Evolutionary conservation across 768 basidiomycete genomes (phyloP), one percentile per base, ranked within the genome.

Genomic region (Rhodotorula babjevae): DNA sequence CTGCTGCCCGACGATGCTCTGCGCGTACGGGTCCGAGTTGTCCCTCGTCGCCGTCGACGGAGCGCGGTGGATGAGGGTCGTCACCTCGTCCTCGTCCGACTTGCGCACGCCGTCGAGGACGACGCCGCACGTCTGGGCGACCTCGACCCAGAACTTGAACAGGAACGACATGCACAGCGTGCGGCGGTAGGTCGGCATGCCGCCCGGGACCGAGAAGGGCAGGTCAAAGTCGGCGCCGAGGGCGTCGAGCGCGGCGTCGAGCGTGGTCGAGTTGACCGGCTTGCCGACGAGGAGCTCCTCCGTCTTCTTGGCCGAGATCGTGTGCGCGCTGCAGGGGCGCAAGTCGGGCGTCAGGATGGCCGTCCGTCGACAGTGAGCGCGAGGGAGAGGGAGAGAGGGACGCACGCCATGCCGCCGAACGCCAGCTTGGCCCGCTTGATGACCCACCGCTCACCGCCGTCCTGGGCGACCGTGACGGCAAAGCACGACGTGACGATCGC

Each of bases 351-450:
- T n/a, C n/a, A n/a, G n/a, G n/a, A n/a, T n/a, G n/a, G n/a, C 9
- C 36, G 36, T 36, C 36, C 4, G 36, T 36, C 16, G 42, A 14
- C 8, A 42, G 57, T 56, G 44, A 46, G 31, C 14, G 21, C 7
- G 5, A 29, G n/a, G 21, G 33, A 33, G 21, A 36, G 29, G 8
- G 25, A 25, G 27, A 1, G 15, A 16, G 40, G 25, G 15, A 59
- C 67, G n/a, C 53, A 62, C 58, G 77, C 78, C 78, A 79, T 79
- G 2, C 78, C 78, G 11, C 78, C 78, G 67, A 76, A 79, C 11
- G 73, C 77, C 1, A 79, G 40, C 31, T 57, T 46, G 58, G 78
- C 66, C 29, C n/a, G 16, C 40, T 61, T 21, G 40, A 55, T 15
- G 14, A n/a, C 29, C 53, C 53, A 55, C 14, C 61, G 61, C 0